Base-by-base conservation (phyloP, 345 rosid species). In the Camelina laxa region DNA sequence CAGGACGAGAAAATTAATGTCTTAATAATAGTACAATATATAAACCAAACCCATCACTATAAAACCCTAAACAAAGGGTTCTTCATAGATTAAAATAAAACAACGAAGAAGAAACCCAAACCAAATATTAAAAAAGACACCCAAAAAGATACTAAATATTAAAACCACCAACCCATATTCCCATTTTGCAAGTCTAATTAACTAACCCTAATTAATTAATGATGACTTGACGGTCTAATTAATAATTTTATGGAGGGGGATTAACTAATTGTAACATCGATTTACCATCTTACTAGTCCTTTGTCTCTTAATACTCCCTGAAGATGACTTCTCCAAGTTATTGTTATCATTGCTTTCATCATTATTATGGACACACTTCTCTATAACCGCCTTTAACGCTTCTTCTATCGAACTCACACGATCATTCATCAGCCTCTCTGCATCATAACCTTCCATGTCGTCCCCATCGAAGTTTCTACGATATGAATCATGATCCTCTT, bases 321-420 rank as follows among this genome's bases (percentile, higher is more conserved):
- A 84, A 48, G 97, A 88, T 74, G 97, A 85, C 50, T 90, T 95
- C 33, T 88, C 89, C 53, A 87, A 89, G 39, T 86, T 82, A 65
- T 76, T 81, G 31, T 70, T 77, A 50, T 71, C 72, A 65, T 76
- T 76, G 47, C 30, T 70, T 11, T 56, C 75, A 63, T 70, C 75
- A 36, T 70, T 64, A 56, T 48, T 64, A 38, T 71, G 54, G 20
- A 80, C 82, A 69, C 79, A 73, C 85, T 88, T 92, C 85, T 95
- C 97, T 88, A 95, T 92, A 39, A 95, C 99, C 3, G 87, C 88
- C 73, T 92, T 95, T 64, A 95, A 81, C 31, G 96, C 97, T 84
- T 90, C 97, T 73, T 95, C 90, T 64, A 95, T 87, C 20, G 94
- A 89, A 73, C 87, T 85, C 75, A 88, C 78, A 24, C 79, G 83